These are phyloP conservation scores for Fusarium sambucinum DNA, from an alignment of 2,329 filamentous ascomycete genomes.

Conservation along the genomic window DNA sequence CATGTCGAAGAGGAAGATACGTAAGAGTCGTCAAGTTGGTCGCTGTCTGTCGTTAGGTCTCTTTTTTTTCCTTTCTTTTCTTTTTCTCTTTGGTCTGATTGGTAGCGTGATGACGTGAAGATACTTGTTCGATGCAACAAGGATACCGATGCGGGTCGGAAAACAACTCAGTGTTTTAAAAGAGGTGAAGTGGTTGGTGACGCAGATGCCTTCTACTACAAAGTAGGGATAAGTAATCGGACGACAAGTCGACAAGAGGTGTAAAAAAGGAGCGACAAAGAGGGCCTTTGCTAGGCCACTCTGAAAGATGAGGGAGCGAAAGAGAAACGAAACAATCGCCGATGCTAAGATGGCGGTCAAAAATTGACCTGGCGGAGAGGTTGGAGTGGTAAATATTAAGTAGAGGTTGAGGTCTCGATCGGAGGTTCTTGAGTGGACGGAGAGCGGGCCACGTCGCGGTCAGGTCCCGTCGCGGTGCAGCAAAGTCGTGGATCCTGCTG, in stretches of 20 bases:
- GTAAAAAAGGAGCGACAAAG: constrained; percentile 26
- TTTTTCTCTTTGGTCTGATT: constrained; percentile 5
- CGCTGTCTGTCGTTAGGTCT: constrained; percentile 18
- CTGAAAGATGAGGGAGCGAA: constrained; percentile 12
- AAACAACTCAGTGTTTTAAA: constrained; percentile 8
- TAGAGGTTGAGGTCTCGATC: constrained; percentile 24
- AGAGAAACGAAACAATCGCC: constrained; percentile 32
- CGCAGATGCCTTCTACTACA: neutral
- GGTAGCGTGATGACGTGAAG: constrained; percentile 21
- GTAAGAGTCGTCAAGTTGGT: constrained; percentile 33
- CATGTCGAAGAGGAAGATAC: constrained; percentile 48
- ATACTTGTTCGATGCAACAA: constrained; percentile 18
- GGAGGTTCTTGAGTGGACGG: constrained; percentile 30
- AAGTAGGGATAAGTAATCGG: constrained; percentile 25
- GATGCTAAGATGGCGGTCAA: constrained; percentile 32
- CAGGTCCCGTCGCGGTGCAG: constrained; percentile 30
- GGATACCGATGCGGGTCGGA: constrained; percentile 16
- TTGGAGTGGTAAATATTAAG: constrained; percentile 18
- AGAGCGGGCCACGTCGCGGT: constrained; percentile 45
- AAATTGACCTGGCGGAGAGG: constrained; percentile 18
- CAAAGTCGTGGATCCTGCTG: constrained; percentile 19
- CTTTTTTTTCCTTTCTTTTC: constrained; percentile 2
- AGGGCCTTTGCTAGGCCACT: constrained; percentile 26
- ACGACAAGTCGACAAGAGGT: constrained; percentile 9
- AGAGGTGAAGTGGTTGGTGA: constrained; percentile 25